Conservation (phyloP, 768 basidiomycete species). For the Trametes gibbosa region DNA sequence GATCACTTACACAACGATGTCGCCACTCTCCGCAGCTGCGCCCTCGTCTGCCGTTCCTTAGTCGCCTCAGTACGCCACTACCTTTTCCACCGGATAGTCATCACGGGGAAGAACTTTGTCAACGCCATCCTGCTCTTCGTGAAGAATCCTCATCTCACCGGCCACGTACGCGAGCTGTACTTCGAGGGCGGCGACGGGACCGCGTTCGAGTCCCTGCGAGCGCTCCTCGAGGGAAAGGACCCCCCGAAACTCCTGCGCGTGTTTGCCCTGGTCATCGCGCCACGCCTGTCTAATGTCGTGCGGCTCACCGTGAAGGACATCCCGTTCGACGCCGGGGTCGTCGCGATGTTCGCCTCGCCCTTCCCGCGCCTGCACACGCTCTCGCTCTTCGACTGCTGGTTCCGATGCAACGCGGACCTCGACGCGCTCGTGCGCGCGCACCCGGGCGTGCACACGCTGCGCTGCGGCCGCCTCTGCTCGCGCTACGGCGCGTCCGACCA, state of each 20-base stretch:
- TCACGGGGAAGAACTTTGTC: constrained; percentile 3
- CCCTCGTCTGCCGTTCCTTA: constrained; percentile 18
- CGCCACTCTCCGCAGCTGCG: constrained; percentile 7
- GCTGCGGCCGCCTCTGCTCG: constrained; percentile 13
- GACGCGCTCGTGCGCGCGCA: constrained; percentile 5
- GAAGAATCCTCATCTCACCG: neutral
- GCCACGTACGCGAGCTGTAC: constrained; percentile 11
- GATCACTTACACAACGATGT: constrained; percentile 15
- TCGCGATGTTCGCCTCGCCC: neutral
- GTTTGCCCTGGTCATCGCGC: constrained; percentile 9
- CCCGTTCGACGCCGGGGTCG: constrained; percentile 1
- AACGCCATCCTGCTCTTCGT: neutral
- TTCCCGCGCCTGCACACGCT: constrained; percentile 8
- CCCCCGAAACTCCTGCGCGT: neutral
- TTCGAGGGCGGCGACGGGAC: constrained; percentile 3
- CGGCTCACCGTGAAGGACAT: constrained; percentile 10
- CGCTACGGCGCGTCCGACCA: constrained; percentile 2
- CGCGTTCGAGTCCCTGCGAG: neutral
- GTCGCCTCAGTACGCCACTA: constrained; percentile 8
- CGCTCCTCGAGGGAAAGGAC: neutral
- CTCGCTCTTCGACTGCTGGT: constrained; percentile 19
- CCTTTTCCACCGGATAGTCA: constrained; percentile 16
- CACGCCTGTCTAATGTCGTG: neutral
- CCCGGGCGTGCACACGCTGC: constrained; percentile 9
- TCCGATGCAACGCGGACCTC: constrained; percentile 13